phyloP scores from a whole-genome alignment of 1,284 basidiomycete genomes.

The Apiotrichum mycotoxinovorans region DNA sequence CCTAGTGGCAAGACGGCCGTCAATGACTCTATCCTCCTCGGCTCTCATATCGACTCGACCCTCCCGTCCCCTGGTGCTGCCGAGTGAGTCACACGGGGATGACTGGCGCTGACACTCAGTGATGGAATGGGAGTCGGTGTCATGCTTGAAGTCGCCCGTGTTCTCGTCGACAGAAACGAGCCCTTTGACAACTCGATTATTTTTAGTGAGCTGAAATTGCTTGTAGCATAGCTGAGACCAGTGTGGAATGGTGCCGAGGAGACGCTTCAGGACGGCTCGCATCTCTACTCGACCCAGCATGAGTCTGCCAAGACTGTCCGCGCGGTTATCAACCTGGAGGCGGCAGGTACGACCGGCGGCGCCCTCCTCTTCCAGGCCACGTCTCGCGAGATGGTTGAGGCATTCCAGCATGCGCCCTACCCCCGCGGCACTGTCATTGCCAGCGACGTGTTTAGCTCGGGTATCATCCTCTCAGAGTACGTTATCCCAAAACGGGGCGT shows the following conservation, averaged over 20 bases:
- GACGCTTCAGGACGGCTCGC: slow-evolving; percentile 86
- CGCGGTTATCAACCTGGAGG: slow-evolving; percentile 59
- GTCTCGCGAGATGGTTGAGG: slow-evolving; percentile 87
- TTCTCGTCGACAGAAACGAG: slow-evolving; percentile 69
- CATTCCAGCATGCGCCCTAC: slow-evolving; percentile 78
- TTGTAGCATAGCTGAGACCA: slow-evolving; percentile 40
- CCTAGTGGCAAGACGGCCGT: slow-evolving; percentile 59
- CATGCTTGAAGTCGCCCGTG: slow-evolving; percentile 84
- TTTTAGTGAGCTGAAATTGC: slow-evolving; percentile 60
- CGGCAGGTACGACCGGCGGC: slow-evolving; percentile 81
- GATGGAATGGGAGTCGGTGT: slow-evolving; percentile 83
- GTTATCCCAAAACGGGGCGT: slow-evolving; percentile 34
- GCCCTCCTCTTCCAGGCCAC: slow-evolving; percentile 96
- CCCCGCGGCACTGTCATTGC: slow-evolving; percentile 89
- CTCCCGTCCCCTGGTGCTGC: slow-evolving; percentile 71
- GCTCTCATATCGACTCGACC: slow-evolving; percentile 77
- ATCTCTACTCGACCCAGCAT: slow-evolving; percentile 86
- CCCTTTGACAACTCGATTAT: slow-evolving; percentile 74
- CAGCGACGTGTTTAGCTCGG: slow-evolving; percentile 90
- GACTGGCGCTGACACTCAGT: slow-evolving; percentile 20
- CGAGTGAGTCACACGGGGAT: slow-evolving; percentile 53
- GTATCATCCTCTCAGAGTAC: slow-evolving; percentile 84
- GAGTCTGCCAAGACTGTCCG: slow-evolving; percentile 70
- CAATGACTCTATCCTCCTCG: slow-evolving; percentile 78
- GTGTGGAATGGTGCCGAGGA: slow-evolving; percentile 92